phyloP scores from a whole-genome alignment of 768 basidiomycete species.

The Collybia nuda region DNA sequence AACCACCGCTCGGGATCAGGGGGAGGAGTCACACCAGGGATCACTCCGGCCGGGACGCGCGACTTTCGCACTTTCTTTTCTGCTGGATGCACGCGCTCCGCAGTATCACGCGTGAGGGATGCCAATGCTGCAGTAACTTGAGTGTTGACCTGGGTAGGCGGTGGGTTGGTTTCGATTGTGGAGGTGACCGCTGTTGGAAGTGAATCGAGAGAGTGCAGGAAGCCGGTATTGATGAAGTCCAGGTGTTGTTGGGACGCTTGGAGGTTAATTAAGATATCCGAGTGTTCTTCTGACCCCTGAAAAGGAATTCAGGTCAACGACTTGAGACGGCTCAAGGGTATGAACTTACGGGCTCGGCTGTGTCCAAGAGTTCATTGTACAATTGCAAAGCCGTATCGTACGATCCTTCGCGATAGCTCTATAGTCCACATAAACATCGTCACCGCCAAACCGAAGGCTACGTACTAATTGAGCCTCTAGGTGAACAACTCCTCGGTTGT shows the following conservation, averaged over 20 bases:
- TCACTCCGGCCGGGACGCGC: conserved; percentile 73
- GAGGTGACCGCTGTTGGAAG: conserved; percentile 52
- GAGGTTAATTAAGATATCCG: conserved; percentile 85
- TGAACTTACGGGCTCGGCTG: conserved; percentile 68
- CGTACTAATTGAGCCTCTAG: conserved; percentile 88
- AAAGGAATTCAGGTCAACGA: conserved; percentile 5
- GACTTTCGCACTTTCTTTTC: conserved; percentile 57
- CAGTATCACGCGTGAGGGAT: conserved; percentile 22
- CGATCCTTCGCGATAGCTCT: conserved; percentile 79
- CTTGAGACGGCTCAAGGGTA: not conserved
- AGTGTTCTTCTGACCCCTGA: conserved; percentile 86
- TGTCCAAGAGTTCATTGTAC: conserved; percentile 81
- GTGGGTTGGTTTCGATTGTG: conserved; percentile 60
- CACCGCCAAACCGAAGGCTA: conserved; percentile 14
- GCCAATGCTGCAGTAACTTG: conserved; percentile 29
- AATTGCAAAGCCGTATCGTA: conserved; percentile 75
- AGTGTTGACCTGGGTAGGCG: conserved; percentile 45
- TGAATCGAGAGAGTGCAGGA: conserved; percentile 60
- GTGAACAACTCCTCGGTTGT: conserved; percentile 68
- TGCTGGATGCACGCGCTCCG: conserved; percentile 23
- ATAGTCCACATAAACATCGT: conserved; percentile 2
- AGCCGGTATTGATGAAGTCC: conserved; percentile 78
- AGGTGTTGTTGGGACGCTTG: conserved; percentile 79
- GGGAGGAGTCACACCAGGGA: conserved; percentile 75
- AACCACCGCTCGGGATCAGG: conserved; percentile 89